Conservation (phyloP, 352 stramenopile genomes). For the Globisporangium barbulae region DNA sequence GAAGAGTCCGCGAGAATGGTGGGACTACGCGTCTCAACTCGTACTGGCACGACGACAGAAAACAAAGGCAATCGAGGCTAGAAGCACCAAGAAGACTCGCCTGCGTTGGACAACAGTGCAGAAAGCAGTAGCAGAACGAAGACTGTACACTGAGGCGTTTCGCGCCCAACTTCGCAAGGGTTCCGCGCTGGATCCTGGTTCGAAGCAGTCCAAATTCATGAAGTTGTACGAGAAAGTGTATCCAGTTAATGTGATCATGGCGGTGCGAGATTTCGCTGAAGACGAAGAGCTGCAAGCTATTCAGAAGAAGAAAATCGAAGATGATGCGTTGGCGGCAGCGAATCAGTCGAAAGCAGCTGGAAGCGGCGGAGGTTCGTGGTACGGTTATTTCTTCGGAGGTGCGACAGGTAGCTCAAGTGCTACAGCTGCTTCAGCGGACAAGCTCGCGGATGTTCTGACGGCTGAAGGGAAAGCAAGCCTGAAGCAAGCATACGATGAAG, state of each 20-base stretch:
- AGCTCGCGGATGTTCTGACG: slow-evolving; percentile 47
- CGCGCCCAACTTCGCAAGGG: slow-evolving; percentile 45
- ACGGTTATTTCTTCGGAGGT: slow-evolving; percentile 76
- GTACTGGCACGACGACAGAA: slow-evolving; percentile 34
- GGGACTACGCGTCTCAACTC: slow-evolving; percentile 64
- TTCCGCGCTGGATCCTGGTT: slow-evolving; percentile 29
- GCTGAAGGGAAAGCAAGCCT: slow-evolving; percentile 63
- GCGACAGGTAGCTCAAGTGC: slow-evolving; percentile 10
- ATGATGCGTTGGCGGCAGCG: slow-evolving; percentile 23
- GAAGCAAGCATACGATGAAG: slow-evolving; percentile 74
- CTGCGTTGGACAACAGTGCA: slow-evolving; percentile 62
- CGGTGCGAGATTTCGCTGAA: slow-evolving; percentile 56
- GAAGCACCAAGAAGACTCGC: slow-evolving; percentile 7
- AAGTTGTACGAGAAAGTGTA: slow-evolving; percentile 59
- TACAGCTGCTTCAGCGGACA: slow-evolving; percentile 18
- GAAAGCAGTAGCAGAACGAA: slow-evolving; percentile 46
- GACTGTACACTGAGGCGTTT: slow-evolving; percentile 59
- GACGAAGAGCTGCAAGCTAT: slow-evolving; percentile 35
- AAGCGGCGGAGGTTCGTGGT: slow-evolving; percentile 55
- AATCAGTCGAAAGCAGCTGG: slow-evolving; percentile 16
- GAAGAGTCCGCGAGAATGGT: slow-evolving; percentile 56
- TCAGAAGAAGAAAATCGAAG: slow-evolving; percentile 28
- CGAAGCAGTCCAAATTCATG: slow-evolving; percentile 41
- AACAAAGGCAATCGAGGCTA: slow-evolving; percentile 7
- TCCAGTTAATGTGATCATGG: slow-evolving; percentile 64